A percentile compares a stretch with the other conserved stretches of the same genome.
Conservation (phyloP, 805 yeast species). For the Saccharomyces jurei region DNA sequence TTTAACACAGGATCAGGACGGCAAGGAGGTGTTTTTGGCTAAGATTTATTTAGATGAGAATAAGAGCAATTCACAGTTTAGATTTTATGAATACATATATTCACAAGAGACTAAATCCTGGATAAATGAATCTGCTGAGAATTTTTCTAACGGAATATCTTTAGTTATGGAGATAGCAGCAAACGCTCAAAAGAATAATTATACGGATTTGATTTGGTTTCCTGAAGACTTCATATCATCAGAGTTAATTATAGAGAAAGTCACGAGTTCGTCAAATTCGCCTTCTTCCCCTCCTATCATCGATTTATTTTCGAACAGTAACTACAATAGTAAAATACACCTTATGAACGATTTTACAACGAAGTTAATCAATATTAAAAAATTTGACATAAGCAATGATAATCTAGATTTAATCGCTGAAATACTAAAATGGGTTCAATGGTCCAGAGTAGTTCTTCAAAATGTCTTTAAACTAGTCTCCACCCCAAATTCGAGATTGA, state of each 20-base stretch:
- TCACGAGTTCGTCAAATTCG: neutral
- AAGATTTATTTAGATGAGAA: slow-evolving; percentile 20
- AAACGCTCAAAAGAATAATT: neutral
- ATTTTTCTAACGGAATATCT: slow-evolving; percentile 20
- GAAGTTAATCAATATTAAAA: slow-evolving; percentile 15
- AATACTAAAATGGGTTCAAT: slow-evolving; percentile 25
- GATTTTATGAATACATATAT: slow-evolving; percentile 24
- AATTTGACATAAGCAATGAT: slow-evolving; percentile 27
- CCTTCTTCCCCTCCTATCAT: slow-evolving; percentile 22
- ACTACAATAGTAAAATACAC: slow-evolving; percentile 8
- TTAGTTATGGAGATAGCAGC: slow-evolving; percentile 20
- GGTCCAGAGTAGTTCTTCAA: slow-evolving; percentile 21
- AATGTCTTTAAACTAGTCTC: slow-evolving; percentile 5
- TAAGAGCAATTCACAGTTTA: slow-evolving; percentile 13
- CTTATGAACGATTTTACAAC: slow-evolving; percentile 27
- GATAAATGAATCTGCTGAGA: slow-evolving; percentile 25
- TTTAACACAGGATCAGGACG: slow-evolving; percentile 1
- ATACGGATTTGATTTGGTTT: slow-evolving; percentile 11
- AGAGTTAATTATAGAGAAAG: slow-evolving; percentile 15
- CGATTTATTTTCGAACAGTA: slow-evolving; percentile 15
- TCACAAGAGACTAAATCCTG: slow-evolving; percentile 16
- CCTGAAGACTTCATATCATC: slow-evolving; percentile 20
- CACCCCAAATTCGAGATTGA: neutral
- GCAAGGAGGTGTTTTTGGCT: slow-evolving; percentile 10
- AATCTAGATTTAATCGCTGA: slow-evolving; percentile 22